These are phyloP conservation scores for Sistotremastrum suecicum DNA, from an alignment of 768 basidiomycete species.

Conservation along the genomic window DNA sequence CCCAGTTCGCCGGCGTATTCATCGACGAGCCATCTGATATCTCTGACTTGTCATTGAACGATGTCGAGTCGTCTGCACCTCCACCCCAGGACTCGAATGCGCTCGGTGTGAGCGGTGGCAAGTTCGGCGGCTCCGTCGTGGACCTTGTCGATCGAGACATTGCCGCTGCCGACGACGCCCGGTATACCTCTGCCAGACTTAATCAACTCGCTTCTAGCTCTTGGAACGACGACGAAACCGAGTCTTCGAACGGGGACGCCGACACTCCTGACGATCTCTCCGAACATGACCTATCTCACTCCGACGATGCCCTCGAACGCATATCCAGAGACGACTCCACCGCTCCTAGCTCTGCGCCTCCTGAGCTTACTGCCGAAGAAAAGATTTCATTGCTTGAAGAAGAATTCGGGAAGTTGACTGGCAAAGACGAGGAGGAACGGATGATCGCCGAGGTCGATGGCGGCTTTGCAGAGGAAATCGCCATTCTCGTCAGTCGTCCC, in stretches of 20 bases:
- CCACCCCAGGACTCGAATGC: slow-evolving; percentile 8
- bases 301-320: slow-evolving; percentile 4
- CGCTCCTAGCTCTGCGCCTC: slow-evolving; percentile 2
- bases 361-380: slow-evolving; percentile 29
- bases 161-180: slow-evolving; percentile 18
- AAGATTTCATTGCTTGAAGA: slow-evolving; percentile 35
- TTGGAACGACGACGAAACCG: slow-evolving; percentile 15
- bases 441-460: slow-evolving; percentile 41
- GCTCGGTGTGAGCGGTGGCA: no score
- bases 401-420: slow-evolving; percentile 40
- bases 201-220: slow-evolving; percentile 18
- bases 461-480: slow-evolving; percentile 32
- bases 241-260: slow-evolving; percentile 11
- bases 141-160: slow-evolving; percentile 31
- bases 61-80: background rate
- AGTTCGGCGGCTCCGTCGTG: slow-evolving; percentile 20
- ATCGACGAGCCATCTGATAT: slow-evolving; percentile 3
- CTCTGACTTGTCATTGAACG: background rate
- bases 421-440: slow-evolving; percentile 29
- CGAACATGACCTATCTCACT: slow-evolving; percentile 13
- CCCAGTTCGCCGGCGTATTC: slow-evolving; percentile 4
- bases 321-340: slow-evolving; percentile 10
- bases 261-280: slow-evolving; percentile 8
- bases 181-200: slow-evolving; percentile 16
- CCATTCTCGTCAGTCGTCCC: slow-evolving; percentile 26